These are phyloP conservation scores for Zalerion maritima DNA, from an alignment of 495 filamentous ascomycete species.

Conservation along the genomic window DNA sequence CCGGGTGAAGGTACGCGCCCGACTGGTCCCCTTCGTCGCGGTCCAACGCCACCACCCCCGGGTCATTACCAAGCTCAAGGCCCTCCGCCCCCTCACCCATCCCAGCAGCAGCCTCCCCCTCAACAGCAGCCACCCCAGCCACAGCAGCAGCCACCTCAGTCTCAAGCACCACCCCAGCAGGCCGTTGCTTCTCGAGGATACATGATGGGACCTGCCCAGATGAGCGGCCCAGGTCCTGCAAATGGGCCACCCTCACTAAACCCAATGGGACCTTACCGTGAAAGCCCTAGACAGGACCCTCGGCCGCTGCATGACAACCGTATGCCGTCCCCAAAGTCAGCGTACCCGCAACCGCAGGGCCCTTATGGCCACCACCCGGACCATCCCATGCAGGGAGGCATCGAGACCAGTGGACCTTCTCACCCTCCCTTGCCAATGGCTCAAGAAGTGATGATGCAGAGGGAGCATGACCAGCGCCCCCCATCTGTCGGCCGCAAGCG, in stretches of 20 bases:
- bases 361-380: conserved; percentile 56
- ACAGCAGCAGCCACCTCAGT: conserved; percentile 14
- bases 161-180: conserved; percentile 24
- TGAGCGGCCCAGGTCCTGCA: conserved; percentile 20
- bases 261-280: conserved; percentile 9
- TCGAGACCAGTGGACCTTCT: conserved; percentile 63
- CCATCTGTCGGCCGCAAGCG: conserved; percentile 71
- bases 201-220: conserved; percentile 43
- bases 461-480: conserved; percentile 75
- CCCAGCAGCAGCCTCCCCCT: conserved; percentile 17
- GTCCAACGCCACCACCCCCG: conserved; percentile 35
- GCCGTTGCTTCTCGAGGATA: conserved; percentile 35
- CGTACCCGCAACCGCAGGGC: conserved; percentile 65
- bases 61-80: conserved; percentile 44
- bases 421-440: conserved; percentile 58
- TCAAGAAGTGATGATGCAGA: conserved; percentile 47
- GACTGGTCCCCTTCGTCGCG: conserved; percentile 29
- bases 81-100: conserved; percentile 45
- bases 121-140: conserved; percentile 16
- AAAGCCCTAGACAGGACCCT: conserved; percentile 62
- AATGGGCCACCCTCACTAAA: conserved; percentile 24
- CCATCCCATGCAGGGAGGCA: conserved; percentile 44
- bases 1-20: no score
- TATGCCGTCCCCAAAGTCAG: conserved; percentile 67
- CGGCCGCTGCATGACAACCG: conserved; percentile 76